Percentiles rank a stretch among this genome's conserved stretches.
Conservation (phyloP, 116 monocot genomes). For the Papilionanthe hybrid region DNA sequence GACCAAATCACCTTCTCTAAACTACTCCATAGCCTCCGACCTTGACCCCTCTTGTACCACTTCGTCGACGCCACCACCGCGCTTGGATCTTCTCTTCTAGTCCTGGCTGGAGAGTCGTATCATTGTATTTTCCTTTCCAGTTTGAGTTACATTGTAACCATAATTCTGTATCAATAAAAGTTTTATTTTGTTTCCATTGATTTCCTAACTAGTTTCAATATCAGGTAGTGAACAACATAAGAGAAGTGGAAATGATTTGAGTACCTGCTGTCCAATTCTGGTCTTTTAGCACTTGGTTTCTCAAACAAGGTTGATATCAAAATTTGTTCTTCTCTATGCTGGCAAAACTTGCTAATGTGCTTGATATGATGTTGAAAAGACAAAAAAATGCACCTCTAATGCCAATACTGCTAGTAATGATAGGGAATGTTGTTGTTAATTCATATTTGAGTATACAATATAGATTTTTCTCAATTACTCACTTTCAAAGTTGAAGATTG, state of each 20-base stretch:
- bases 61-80: too few species aligned
- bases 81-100: too few species aligned
- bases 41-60: too few species aligned
- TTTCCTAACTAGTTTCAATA: background rate
- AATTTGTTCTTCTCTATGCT: background rate
- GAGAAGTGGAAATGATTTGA: background rate
- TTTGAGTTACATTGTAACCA: too few species aligned
- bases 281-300: background rate
- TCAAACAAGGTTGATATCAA: background rate
- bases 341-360: background rate
- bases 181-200: too few species aligned
- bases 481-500: background rate
- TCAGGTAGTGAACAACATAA: background rate
- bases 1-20: too few species aligned
- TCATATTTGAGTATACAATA: background rate
- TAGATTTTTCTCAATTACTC: background rate
- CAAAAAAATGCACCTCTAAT: background rate
- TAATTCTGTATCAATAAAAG: too few species aligned
- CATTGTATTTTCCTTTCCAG: too few species aligned
- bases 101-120: too few species aligned
- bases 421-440: background rate
- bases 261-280: background rate
- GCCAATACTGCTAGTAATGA: background rate
- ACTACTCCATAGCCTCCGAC: too few species aligned
- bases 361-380: background rate